Evolutionary conservation across 768 basidiomycete genomes (phyloP), one percentile per base, ranked within the genome.

Genomic region (Macrolepiota albuminosa): DNA sequence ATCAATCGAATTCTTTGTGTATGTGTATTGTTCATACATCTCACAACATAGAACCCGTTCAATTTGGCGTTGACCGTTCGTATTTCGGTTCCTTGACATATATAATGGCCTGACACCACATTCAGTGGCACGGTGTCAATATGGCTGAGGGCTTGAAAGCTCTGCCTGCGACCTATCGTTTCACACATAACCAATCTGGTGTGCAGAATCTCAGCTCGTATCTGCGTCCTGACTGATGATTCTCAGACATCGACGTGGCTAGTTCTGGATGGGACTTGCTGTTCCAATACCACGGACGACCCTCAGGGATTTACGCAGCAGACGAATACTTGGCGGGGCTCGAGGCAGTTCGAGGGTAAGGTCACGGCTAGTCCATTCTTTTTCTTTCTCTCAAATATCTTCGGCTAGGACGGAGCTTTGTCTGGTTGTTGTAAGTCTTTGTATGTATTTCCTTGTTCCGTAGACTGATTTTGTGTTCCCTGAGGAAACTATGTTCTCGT

Each of bases 401-500:
- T 31, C 18, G 6, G 34, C 36, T 56, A 83, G 82, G 48, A 83
- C 83, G 1, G 82, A 84, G 58, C 71, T 83, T 2, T 84, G 82
- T 62, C 64, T 82, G 4, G 80, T 83, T 10, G 82, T 83, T 61
- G 81, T 81, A 62, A 13, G 78, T 74, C 2, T 33, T 36, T 10
- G 39, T 53, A 4, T 26, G 24, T 9, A 40, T 13, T 29, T 21
- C 3, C 8, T 18, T 29, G 6, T 26, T 21, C 24, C 4, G 18
- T 37, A 18, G 14, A 14, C 29, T 60, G n/a, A 36, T 29, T 18
- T 49, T 43, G 9, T 24, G 13, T 34, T 18, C 42, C 52, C 48
- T 5, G 46, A 82, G 81, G 83, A 84, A 77, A 81, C 82, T 5
- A 83, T 84, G 82, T 83, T 83, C 69, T 83, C 82, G 79, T 81